Percentiles rank a stretch among this genome's conserved stretches.
Conservation (phyloP, 306 rosid genomes). For the Corylus heterophylla region DNA sequence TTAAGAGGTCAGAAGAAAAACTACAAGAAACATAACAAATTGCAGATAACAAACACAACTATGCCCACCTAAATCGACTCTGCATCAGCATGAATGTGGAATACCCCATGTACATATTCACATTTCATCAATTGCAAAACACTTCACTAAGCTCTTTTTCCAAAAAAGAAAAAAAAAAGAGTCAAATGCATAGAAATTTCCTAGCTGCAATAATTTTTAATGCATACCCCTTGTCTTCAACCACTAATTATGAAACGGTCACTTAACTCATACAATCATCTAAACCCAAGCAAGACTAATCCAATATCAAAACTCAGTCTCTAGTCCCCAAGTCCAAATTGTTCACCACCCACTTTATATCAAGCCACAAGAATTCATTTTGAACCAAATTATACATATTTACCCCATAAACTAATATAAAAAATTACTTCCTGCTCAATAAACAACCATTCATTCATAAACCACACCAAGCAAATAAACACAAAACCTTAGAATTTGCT, state of each 20-base stretch:
- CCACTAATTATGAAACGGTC: background rate
- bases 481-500: conserved; percentile 90
- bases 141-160: background rate
- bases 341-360: background rate
- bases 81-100: background rate
- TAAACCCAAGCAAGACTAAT: background rate
- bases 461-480: background rate
- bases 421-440: background rate
- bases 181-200: conserved; percentile 1
- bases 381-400: conserved; percentile 6
- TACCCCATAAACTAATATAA: background rate
- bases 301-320: background rate
- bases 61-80: background rate
- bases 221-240: background rate
- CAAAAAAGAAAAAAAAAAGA: background rate
- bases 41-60: conserved; percentile 1
- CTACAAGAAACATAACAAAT: conserved; percentile 14
- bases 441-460: conserved; percentile 14
- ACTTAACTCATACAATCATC: background rate
- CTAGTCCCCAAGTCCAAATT: background rate
- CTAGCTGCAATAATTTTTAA: background rate
- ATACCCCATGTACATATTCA: background rate
- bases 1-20: conserved; percentile 10
- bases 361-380: conserved; percentile 20
- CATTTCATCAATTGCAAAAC: background rate